These are phyloP conservation scores for Aspergillus egyptiacus DNA, from an alignment of 495 filamentous ascomycete genomes.

Conservation along the genomic window DNA sequence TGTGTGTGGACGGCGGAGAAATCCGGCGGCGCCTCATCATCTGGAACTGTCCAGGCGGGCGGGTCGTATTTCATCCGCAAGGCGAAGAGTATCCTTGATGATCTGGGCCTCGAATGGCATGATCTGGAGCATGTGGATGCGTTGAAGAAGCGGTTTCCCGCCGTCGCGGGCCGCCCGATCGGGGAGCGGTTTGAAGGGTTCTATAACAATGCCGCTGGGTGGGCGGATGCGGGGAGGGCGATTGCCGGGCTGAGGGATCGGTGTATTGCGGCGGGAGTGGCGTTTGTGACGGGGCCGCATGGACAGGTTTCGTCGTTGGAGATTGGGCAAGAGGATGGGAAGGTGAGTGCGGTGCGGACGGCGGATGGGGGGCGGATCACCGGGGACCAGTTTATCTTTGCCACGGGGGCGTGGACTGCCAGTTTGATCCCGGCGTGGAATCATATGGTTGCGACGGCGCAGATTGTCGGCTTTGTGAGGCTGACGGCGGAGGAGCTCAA, in stretches of 20 bases:
- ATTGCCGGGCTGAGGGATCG: constrained; percentile 50
- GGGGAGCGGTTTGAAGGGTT: constrained; percentile 63
- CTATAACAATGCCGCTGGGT: constrained; percentile 61
- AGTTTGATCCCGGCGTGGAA: constrained; percentile 63
- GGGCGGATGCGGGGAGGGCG: constrained; percentile 66
- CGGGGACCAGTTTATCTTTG: constrained; percentile 65
- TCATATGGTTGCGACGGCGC: constrained; percentile 62
- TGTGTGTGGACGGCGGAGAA: constrained; percentile 29
- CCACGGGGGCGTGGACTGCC: constrained; percentile 75
- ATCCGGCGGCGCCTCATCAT: no score
- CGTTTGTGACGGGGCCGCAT: constrained; percentile 25
- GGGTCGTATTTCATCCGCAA: constrained; percentile 30
- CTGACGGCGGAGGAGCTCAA: constrained; percentile 58
- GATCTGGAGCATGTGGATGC: constrained; percentile 30
- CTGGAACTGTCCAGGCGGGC: constrained; percentile 26
- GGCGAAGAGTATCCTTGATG: constrained; percentile 36
- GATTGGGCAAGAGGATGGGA: no score
- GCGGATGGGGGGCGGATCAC: constrained; percentile 40
- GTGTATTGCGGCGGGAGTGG: constrained; percentile 25
- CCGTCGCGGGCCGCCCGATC: constrained; percentile 30
- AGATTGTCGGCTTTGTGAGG: constrained; percentile 63
- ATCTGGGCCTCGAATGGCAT: constrained; percentile 31
- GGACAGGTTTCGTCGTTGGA: constrained; percentile 27
- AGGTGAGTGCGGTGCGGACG: neutral
- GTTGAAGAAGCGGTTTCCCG: constrained; percentile 40